Base-by-base conservation (phyloP, 2,329 filamentous ascomycete genomes). In the Teratosphaeria nubilosa region DNA sequence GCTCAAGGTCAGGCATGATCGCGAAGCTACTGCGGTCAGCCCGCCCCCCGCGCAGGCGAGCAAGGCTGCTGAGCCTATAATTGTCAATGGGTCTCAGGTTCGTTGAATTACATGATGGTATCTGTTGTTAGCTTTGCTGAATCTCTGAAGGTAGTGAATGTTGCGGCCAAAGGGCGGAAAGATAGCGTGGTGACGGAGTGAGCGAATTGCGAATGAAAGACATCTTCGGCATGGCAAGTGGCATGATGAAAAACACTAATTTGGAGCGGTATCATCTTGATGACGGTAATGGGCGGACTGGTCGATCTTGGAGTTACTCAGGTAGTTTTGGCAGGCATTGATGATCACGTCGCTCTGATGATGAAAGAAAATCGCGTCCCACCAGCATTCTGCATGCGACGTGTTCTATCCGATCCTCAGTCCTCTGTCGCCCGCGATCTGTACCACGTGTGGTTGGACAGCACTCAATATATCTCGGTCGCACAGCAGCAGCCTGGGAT, bases 1-100 rank as follows among this genome's bases (percentile, higher is more conserved):
- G 41, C 56, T 71, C 27, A 61, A 62, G 24, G 66, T 71, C 22
- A 60, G 69, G 30, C 37, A 52, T 22, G 68, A 68, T 59, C 67
- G 62, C 53, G 66, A 66, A 51, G 51, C 56, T 9, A 65, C 63
- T 27, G 59, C 65, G 14, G 60, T 69, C 54, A 58, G 56, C 53
- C 56, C 65, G n/a, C 64, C 65, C 7, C 31, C 50, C 16, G 50
- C 58, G 20, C 56, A 60, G 34, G 51, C 56, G 31, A 55, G 51
- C 48, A 54, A 45, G 32, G 54, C n/a, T 34, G 52, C 37, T 41
- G 56, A 57, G 51, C 63, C 63, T 14, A 53, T 63, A 30, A 64
- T 64, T 32, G 63, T 63, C 41, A 57, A 64, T 51, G 60, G 62
- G 9, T 63, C 62, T 20, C 57, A 59, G 48, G 58, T 56, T n/a